Percentiles rank a stretch among this genome's conserved stretches.
These are phyloP conservation scores for Dionaea muscipula DNA, from an alignment of 179 eudicot genomes.

Conservation along the genomic window DNA sequence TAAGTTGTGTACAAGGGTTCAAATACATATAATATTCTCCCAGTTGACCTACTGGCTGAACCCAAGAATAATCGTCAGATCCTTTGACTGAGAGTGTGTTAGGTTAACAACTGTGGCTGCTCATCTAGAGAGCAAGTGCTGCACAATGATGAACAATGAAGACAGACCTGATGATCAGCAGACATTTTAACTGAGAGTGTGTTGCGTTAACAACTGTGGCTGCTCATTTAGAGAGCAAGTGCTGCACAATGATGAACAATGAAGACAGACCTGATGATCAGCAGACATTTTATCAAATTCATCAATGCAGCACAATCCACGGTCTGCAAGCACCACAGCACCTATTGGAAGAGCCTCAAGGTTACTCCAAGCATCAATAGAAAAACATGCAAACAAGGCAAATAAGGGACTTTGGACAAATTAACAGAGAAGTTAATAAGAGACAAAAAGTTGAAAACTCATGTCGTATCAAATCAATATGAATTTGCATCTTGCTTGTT, in stretches of 20 bases:
- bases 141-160: background rate
- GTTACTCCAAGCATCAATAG: background rate
- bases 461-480: too few relatives aligned
- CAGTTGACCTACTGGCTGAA: too few relatives aligned
- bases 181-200: too few relatives aligned
- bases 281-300: conserved; percentile 99
- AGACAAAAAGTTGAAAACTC: too few relatives aligned
- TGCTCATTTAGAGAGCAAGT: background rate
- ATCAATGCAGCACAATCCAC: conserved; percentile 92
- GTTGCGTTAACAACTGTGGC: too few relatives aligned
- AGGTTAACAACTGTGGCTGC: too few relatives aligned
- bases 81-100: too few relatives aligned
- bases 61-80: too few relatives aligned
- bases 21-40: too few relatives aligned
- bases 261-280: conserved; percentile 68
- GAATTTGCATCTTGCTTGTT: too few relatives aligned
- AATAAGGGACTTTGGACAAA: background rate
- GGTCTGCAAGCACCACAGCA: conserved; percentile 98
- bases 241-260: background rate
- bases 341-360: conserved; percentile 34
- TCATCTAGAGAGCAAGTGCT: background rate
- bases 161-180: conserved; percentile 86
- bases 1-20: too few relatives aligned
- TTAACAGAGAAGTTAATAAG: background rate
- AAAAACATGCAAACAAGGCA: background rate